Percentiles rank a stretch among this genome's conserved stretches.
Evolutionary conservation across 441 rosid species (phyloP).

Genomic region (Melianthus villosus): DNA sequence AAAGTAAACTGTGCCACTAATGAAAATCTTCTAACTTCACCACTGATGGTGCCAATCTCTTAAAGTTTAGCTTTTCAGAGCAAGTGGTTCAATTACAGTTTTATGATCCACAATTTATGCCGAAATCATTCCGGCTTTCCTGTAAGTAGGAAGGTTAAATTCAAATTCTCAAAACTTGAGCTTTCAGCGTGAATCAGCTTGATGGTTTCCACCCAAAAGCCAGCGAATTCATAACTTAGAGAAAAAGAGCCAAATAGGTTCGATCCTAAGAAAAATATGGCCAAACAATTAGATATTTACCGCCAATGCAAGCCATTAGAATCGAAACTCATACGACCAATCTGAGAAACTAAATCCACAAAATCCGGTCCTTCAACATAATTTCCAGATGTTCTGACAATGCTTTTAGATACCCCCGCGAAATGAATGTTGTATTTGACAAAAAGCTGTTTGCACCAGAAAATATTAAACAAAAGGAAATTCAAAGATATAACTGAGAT

Average conservation of each 20-base stretch:
- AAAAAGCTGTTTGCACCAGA: slow-evolving; percentile 59
- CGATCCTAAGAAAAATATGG: slow-evolving; percentile 1
- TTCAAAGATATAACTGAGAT: slow-evolving; percentile 4
- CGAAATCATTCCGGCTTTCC: no score
- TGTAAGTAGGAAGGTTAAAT: no score
- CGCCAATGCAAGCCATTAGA: slow-evolving; percentile 91
- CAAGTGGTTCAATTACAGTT: no score
- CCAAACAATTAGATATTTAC: slow-evolving; percentile 24
- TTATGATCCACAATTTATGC: no score
- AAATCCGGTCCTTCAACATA: slow-evolving; percentile 54
- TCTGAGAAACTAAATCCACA: slow-evolving; percentile 67
- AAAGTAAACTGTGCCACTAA: no score
- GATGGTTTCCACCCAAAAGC: no score
- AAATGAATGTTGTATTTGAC: slow-evolving; percentile 96
- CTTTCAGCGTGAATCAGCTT: no score
- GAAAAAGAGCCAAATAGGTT: slow-evolving; percentile 2
- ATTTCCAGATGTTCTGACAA: slow-evolving; percentile 48
- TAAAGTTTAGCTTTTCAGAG: no score
- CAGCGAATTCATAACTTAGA: slow-evolving; percentile 7
- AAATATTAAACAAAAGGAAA: slow-evolving; percentile 13
- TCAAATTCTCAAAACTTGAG: no score
- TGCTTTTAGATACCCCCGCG: slow-evolving; percentile 74
- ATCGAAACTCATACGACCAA: slow-evolving; percentile 84
- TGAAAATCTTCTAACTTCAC: no score
- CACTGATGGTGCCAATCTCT: no score